Evolutionary conservation across 352 stramenopile genomes (phyloP).

Genomic region (Halophytophthora batemanensis): DNA sequence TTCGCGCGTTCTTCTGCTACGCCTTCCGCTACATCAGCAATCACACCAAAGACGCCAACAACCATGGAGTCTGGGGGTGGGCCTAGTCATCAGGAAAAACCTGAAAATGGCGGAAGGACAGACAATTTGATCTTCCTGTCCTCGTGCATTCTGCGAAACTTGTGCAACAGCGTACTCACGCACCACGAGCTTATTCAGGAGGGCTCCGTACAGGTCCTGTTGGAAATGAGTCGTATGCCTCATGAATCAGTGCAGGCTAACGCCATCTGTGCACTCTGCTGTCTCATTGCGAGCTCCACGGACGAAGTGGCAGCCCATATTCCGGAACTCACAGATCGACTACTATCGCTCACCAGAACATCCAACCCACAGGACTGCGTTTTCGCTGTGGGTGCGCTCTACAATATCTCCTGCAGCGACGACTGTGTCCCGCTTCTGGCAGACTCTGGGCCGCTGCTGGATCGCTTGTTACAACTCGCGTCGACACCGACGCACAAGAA

Average conservation of each 20-base stretch:
- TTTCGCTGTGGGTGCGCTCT: constrained; percentile 64
- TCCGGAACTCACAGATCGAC: constrained; percentile 46
- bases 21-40: too few relatives aligned
- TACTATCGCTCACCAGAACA: constrained; percentile 46
- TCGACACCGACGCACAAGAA: constrained; percentile 21
- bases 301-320: constrained; percentile 51
- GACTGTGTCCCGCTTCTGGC: constrained; percentile 48
- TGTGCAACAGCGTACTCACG: constrained; percentile 70
- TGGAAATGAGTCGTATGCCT: constrained; percentile 53
- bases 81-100: too few relatives aligned
- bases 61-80: too few relatives aligned
- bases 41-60: too few relatives aligned
- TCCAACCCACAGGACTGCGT: constrained; percentile 25
- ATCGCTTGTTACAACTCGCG: constrained; percentile 39
- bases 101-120: constrained; percentile 1
- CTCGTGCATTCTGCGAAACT: constrained; percentile 69
- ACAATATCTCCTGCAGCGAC: constrained; percentile 77
- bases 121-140: constrained; percentile 46
- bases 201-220: constrained; percentile 41
- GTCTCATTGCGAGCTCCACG: constrained; percentile 57
- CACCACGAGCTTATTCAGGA: constrained; percentile 73
- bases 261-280: constrained; percentile 64
- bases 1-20: background rate
- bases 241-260: constrained; percentile 60
- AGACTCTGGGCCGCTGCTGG: constrained; percentile 29